These are phyloP conservation scores for Saccharomycopsis amapae DNA, from an alignment of 805 yeast species.

Conservation along the genomic window DNA sequence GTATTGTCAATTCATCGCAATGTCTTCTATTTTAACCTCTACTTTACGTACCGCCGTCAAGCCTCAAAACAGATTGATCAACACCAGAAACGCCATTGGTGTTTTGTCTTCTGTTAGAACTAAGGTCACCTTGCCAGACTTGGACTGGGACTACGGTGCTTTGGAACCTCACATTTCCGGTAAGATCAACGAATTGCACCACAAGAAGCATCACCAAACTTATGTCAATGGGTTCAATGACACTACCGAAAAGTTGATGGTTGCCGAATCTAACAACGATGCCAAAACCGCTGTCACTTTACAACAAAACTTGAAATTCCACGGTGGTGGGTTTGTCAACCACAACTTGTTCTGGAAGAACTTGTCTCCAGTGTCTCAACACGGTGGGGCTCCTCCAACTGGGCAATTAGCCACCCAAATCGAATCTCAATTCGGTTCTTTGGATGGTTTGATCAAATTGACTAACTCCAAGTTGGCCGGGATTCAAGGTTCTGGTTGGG, in stretches of 20 bases:
- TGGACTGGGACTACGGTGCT: constrained; percentile 78
- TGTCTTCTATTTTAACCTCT: neutral
- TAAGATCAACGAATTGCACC: constrained; percentile 79
- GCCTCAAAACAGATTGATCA: no score
- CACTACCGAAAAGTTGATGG: constrained; percentile 65
- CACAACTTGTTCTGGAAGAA: constrained; percentile 85
- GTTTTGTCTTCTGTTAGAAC: constrained; percentile 36
- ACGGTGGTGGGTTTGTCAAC: constrained; percentile 88
- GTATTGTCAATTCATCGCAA: neutral
- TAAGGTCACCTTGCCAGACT: constrained; percentile 70
- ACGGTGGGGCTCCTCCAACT: constrained; percentile 66
- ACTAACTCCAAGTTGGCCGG: constrained; percentile 75
- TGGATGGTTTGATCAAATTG: constrained; percentile 56
- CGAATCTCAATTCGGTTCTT: constrained; percentile 56
- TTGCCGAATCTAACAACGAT: constrained; percentile 54
- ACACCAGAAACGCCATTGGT: constrained; percentile 10
- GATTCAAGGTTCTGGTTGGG: constrained; percentile 95
- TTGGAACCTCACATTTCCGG: constrained; percentile 84
- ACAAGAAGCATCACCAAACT: constrained; percentile 88
- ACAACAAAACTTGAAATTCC: constrained; percentile 76
- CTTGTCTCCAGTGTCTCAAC: constrained; percentile 64
- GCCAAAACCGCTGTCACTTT: constrained; percentile 49
- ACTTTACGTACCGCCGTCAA: neutral
- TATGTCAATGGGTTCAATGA: constrained; percentile 81
- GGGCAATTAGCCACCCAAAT: constrained; percentile 56